Percentiles rank a stretch among this genome's conserved stretches.
phyloP scores from a whole-genome alignment of 2,329 filamentous ascomycete species.

The Cladosporium sp. region DNA sequence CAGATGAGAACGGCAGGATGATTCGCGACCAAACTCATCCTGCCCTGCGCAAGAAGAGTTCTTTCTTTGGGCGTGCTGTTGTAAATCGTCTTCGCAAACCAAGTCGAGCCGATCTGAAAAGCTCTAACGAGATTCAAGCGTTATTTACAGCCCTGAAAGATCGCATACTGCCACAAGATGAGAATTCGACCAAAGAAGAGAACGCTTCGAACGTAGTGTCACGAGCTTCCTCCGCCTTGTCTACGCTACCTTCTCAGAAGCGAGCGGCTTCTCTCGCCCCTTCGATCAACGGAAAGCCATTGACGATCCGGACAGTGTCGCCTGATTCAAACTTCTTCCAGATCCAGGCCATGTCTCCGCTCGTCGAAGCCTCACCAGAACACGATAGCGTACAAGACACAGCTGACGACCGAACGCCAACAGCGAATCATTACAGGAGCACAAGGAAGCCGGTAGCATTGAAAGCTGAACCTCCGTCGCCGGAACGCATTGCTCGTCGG shows the following conservation, averaged over 20 bases:
- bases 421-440: not conserved
- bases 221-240: constrained; percentile 31
- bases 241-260: constrained; percentile 28
- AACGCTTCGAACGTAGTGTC: constrained; percentile 37
- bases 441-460: constrained; percentile 9
- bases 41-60: constrained; percentile 32
- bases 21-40: constrained; percentile 23
- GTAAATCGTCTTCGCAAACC: constrained; percentile 30
- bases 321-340: constrained; percentile 25
- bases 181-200: not conserved
- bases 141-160: constrained; percentile 61
- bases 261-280: constrained; percentile 6
- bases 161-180: constrained; percentile 46
- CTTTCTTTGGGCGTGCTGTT: constrained; percentile 34
- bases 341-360: constrained; percentile 28
- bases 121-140: constrained; percentile 55
- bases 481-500: constrained; percentile 42
- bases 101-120: constrained; percentile 32
- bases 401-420: not conserved
- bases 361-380: constrained; percentile 25
- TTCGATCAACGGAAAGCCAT: constrained; percentile 16
- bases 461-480: constrained; percentile 36
- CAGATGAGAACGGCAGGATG: constrained; percentile 20
- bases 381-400: not conserved
- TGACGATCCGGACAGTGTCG: constrained; percentile 32